Percentiles rank a stretch among this genome's conserved stretches.
These are phyloP conservation scores for Penicillium sp. DNA, from an alignment of 2,329 filamentous ascomycete species.

Conservation along the genomic window DNA sequence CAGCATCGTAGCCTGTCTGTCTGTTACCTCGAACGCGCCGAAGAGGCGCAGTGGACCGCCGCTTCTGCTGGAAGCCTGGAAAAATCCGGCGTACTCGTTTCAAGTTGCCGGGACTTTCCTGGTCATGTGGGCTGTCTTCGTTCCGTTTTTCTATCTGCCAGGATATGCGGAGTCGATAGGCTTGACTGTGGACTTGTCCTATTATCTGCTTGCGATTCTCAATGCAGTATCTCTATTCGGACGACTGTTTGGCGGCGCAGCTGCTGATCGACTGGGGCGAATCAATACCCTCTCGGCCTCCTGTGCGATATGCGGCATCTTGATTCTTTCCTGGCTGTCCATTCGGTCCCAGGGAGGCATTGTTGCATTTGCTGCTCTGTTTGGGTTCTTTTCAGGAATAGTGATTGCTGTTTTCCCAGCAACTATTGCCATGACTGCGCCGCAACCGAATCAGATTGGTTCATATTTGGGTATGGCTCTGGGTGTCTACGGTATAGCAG, in stretches of 20 bases:
- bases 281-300: conserved; percentile 27
- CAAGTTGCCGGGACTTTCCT: conserved; percentile 21
- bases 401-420: conserved; percentile 25
- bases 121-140: conserved; percentile 25
- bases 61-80: conserved; percentile 20
- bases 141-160: conserved; percentile 30
- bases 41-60: conserved; percentile 29
- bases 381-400: conserved; percentile 32
- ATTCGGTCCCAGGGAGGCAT: conserved; percentile 23
- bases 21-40: conserved; percentile 20
- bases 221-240: conserved; percentile 34
- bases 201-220: conserved; percentile 28
- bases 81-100: conserved; percentile 19
- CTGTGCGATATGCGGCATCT: conserved; percentile 23
- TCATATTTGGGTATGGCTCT: conserved; percentile 22
- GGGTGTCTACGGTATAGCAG: conserved; percentile 39
- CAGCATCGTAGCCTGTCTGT: conserved; percentile 36
- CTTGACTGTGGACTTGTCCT: conserved; percentile 20
- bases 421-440: conserved; percentile 16
- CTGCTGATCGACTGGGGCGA: conserved; percentile 30
- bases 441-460: conserved; percentile 17
- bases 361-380: conserved; percentile 28
- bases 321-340: conserved; percentile 27
- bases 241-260: conserved; percentile 28
- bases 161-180: conserved; percentile 23